Evolutionary conservation across 805 yeast species (phyloP), one percentile per base, ranked within the genome.

Genomic region (Lachancea sp.): DNA sequence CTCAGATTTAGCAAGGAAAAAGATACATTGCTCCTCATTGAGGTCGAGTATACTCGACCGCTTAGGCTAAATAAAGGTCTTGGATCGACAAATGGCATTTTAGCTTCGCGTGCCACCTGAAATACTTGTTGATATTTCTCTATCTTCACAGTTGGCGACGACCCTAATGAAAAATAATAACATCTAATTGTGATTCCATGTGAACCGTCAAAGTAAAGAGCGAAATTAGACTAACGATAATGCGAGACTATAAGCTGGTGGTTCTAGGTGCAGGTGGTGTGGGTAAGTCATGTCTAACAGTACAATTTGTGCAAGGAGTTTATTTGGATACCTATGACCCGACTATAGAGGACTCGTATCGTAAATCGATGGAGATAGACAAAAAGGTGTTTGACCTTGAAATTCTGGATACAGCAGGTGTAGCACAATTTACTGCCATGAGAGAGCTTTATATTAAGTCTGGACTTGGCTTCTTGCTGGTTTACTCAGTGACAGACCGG

Each of bases 211-310:
- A n/a, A 15, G 11, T 15, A 11, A 7, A n/a, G n/a, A n/a, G n/a
- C n/a, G n/a, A n/a, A n/a, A n/a, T n/a, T n/a, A n/a, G n/a, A n/a
- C n/a, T n/a, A n/a, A n/a, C 30, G 30, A 28, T 24, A 19, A 59
- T 61, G 69, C 54, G 67, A 75, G 97, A 89, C 58, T 88, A 88
- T 62, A 87, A 86, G 58, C 69, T 92, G 33, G 97, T 86, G 13
- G 92, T 90, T 15, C 69, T 90, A 43, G 98, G 98, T 45, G 95
- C 96, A 11, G 97, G 97, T 53, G 96, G 97, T 64, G 96, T 87
- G 7, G 98, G 98, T 53, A 90, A 90, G 56, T 86, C 97, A 18
- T 88, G 95, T 29, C 69, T 90, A 29, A 88, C 96, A 1, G 95
- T 87, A 5, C 95, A 87, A 58, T 89, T 83, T 56, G 95, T 87